Conservation (phyloP, 352 stramenopile genomes). For the Thalassiosira exigua region DNA sequence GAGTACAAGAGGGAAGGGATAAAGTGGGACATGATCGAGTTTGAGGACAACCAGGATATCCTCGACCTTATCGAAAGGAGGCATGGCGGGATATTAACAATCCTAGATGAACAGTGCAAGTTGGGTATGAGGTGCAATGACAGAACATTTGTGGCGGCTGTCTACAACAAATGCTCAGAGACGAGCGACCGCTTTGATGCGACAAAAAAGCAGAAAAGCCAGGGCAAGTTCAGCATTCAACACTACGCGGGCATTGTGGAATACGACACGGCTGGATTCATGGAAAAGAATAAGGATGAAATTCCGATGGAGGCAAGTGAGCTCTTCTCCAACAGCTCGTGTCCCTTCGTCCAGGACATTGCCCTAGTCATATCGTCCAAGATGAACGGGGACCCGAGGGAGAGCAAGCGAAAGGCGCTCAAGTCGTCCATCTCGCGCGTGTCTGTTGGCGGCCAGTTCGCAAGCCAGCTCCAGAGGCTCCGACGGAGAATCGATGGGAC, state of each 20-base stretch:
- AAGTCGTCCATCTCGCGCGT: conserved; percentile 75
- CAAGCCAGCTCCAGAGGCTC: conserved; percentile 90
- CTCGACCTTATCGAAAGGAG: conserved; percentile 89
- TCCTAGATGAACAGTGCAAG: conserved; percentile 86
- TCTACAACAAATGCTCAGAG: conserved; percentile 67
- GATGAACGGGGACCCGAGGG: conserved; percentile 52
- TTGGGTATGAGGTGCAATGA: conserved; percentile 63
- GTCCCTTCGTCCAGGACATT: conserved; percentile 62
- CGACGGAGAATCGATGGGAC: conserved; percentile 92
- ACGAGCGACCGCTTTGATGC: conserved; percentile 50
- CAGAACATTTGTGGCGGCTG: conserved; percentile 60
- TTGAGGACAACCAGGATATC: conserved; percentile 90
- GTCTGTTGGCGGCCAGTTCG: conserved; percentile 88
- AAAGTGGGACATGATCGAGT: conserved; percentile 93
- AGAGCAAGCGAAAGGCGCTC: conserved; percentile 56
- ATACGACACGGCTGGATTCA: conserved; percentile 93
- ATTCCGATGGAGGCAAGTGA: conserved; percentile 84
- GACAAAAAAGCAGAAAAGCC: conserved; percentile 74
- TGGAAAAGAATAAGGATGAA: conserved; percentile 98
- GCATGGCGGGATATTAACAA: conserved; percentile 80
- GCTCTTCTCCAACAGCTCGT: conserved; percentile 62
- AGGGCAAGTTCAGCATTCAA: conserved; percentile 89
- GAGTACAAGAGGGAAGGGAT: conserved; percentile 90
- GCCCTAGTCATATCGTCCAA: conserved; percentile 55
- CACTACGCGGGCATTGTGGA: conserved; percentile 95